These are phyloP conservation scores for Fusarium compactum DNA, from an alignment of 2,329 filamentous ascomycete genomes.

Conservation along the genomic window DNA sequence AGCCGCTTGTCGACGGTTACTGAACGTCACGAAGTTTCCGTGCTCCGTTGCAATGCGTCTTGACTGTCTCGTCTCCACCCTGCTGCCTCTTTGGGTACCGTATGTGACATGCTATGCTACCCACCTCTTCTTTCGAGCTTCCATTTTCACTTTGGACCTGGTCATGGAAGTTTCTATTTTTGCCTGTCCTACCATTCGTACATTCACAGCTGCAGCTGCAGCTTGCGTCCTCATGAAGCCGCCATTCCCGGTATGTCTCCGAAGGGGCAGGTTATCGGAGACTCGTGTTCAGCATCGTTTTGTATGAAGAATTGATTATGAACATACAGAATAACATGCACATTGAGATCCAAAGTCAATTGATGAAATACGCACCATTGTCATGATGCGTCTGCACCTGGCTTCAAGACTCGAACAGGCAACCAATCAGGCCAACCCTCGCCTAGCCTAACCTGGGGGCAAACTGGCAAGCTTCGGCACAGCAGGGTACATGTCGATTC, in stretches of 20 bases:
- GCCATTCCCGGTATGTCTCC: slow-evolving; percentile 24
- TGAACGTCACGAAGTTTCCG: slow-evolving; percentile 22
- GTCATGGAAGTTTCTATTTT: slow-evolving; percentile 44
- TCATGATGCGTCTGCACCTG: slow-evolving; percentile 32
- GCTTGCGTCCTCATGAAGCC: slow-evolving; percentile 18
- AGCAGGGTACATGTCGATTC: slow-evolving; percentile 16
- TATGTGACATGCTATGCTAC: slow-evolving; percentile 31
- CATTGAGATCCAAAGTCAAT: neutral
- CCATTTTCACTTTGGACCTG: slow-evolving; percentile 22
- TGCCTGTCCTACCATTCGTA: slow-evolving; percentile 4
- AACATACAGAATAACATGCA: neutral
- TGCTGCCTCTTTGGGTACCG: slow-evolving; percentile 34
- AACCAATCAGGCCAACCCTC: slow-evolving; percentile 36
- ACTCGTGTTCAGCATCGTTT: slow-evolving; percentile 3
- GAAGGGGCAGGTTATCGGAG: slow-evolving; percentile 13
- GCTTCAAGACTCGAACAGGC: slow-evolving; percentile 28
- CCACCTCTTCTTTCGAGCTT: slow-evolving; percentile 32
- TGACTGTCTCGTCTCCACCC: slow-evolving; percentile 31
- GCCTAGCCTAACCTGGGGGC: slow-evolving; percentile 33
- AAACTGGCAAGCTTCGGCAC: slow-evolving; percentile 46
- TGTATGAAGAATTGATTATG: neutral
- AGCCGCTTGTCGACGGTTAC: slow-evolving; percentile 25
- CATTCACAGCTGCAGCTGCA: neutral
- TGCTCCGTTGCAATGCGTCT: slow-evolving; percentile 19
- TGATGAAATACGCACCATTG: slow-evolving; percentile 36